Conservation (phyloP, 2,329 filamentous ascomycete genomes). For the Huntiella abstrusa region DNA sequence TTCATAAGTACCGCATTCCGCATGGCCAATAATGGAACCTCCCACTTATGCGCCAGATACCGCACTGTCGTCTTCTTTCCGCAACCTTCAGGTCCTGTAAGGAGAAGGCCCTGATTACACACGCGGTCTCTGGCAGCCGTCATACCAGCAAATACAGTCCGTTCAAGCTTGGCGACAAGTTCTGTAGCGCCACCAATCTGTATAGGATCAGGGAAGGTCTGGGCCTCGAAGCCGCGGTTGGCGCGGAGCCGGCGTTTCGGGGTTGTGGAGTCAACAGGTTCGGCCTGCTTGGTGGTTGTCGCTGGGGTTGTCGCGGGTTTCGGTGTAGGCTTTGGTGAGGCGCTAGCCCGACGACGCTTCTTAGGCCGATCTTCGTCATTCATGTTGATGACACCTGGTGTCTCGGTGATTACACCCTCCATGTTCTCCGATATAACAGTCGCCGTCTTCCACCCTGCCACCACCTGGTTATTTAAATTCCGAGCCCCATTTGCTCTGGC, state of each 20-base stretch:
- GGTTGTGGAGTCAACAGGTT: slow-evolving; percentile 11
- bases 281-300: not conserved
- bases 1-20: slow-evolving; percentile 19
- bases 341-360: slow-evolving; percentile 16
- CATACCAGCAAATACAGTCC: slow-evolving; percentile 9
- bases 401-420: slow-evolving; percentile 10
- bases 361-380: slow-evolving; percentile 16
- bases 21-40: slow-evolving; percentile 51
- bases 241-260: slow-evolving; percentile 18
- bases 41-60: slow-evolving; percentile 51
- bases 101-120: slow-evolving; percentile 35
- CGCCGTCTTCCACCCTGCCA: slow-evolving; percentile 21
- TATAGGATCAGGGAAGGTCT: slow-evolving; percentile 14
- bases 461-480: slow-evolving; percentile 25
- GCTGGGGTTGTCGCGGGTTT: not conserved
- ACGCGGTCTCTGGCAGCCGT: slow-evolving; percentile 3
- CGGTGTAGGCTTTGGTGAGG: slow-evolving; percentile 11
- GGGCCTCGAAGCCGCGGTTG: slow-evolving; percentile 17
- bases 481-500: slow-evolving; percentile 16
- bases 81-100: slow-evolving; percentile 64
- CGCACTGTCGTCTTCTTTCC: slow-evolving; percentile 65
- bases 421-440: not conserved
- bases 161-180: slow-evolving; percentile 10
- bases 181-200: slow-evolving; percentile 18
- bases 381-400: slow-evolving; percentile 13